Evolutionary conservation across 1,139 yeast species (phyloP).

Genomic region (Nakaseomyces uthaithaninus): DNA sequence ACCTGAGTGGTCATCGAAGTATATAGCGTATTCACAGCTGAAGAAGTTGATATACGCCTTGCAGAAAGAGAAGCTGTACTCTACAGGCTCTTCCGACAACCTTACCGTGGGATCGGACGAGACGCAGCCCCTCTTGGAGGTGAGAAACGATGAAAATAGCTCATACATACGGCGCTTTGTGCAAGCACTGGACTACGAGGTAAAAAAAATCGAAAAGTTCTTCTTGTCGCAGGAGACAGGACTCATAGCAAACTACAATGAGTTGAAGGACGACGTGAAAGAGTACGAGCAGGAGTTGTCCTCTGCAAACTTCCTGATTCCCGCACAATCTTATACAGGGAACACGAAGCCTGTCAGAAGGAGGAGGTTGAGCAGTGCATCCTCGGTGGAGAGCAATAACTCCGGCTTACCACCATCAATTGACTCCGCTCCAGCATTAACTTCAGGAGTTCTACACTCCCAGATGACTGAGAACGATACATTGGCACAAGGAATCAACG

Average conservation of each 20-base stretch:
- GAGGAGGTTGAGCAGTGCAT: constrained; percentile 14
- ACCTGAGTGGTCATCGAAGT: constrained; percentile 71
- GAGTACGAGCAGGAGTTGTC: constrained; percentile 24
- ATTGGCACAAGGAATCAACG: neutral
- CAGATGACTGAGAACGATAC: neutral
- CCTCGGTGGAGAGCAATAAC: constrained; percentile 11
- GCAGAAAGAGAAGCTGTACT: constrained; percentile 48
- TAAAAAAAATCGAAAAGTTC: constrained; percentile 52
- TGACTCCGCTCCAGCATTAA: constrained; percentile 14
- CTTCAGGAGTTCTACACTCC: constrained; percentile 5
- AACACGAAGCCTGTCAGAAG: neutral
- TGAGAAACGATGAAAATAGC: constrained; percentile 11
- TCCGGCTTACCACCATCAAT: constrained; percentile 11
- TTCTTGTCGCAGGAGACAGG: constrained; percentile 47
- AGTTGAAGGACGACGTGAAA: constrained; percentile 39
- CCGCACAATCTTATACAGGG: constrained; percentile 1
- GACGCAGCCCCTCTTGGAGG: constrained; percentile 10
- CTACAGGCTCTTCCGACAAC: constrained; percentile 12
- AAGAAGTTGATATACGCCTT: constrained; percentile 58
- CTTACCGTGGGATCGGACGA: constrained; percentile 4
- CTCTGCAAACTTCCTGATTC: constrained; percentile 1
- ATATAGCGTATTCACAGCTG: constrained; percentile 62
- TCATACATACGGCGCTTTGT: constrained; percentile 32
- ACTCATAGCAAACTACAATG: constrained; percentile 43
- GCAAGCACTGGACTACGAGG: constrained; percentile 50